Percentiles rank a stretch among this genome's conserved stretches.
These are phyloP conservation scores for Trematosphaeria pertusa DNA, from an alignment of 2,329 filamentous ascomycete genomes.

Conservation along the genomic window DNA sequence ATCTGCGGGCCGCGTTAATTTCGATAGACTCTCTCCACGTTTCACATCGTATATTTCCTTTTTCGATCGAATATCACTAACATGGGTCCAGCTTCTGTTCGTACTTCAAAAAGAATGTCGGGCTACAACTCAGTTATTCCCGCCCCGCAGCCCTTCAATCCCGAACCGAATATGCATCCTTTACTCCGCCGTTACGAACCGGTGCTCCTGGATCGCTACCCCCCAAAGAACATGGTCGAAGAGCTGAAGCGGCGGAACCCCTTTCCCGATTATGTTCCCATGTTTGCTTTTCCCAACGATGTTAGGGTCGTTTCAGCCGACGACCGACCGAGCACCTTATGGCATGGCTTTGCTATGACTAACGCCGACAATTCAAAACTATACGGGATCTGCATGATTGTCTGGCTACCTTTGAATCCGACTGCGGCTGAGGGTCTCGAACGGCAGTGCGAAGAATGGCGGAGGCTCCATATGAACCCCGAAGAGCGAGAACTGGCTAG, in stretches of 20 bases:
- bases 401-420: slow-evolving; percentile 88
- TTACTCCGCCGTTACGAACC: slow-evolving; percentile 93
- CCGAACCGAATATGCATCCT: slow-evolving; percentile 92
- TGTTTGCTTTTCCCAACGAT: slow-evolving; percentile 99
- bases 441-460: slow-evolving; percentile 62
- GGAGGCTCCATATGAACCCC: slow-evolving; percentile 76
- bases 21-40: slow-evolving; percentile 15
- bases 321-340: slow-evolving; percentile 91
- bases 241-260: slow-evolving; percentile 80
- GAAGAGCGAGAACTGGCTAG: slow-evolving; percentile 91
- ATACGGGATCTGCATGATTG: slow-evolving; percentile 87
- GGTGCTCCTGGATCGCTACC: slow-evolving; percentile 93
- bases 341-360: slow-evolving; percentile 99
- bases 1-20: slow-evolving; percentile 6
- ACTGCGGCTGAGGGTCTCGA: slow-evolving; percentile 85
- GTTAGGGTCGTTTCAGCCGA: slow-evolving; percentile 96
- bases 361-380: slow-evolving; percentile 89
- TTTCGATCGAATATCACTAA: slow-evolving; percentile 31
- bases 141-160: slow-evolving; percentile 85
- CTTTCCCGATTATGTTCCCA: slow-evolving; percentile 97
- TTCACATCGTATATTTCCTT: slow-evolving; percentile 24
- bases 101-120: slow-evolving; percentile 87
- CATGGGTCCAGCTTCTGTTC: slow-evolving; percentile 63
- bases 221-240: slow-evolving; percentile 80
- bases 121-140: slow-evolving; percentile 99